Percentiles rank a stretch among this genome's conserved stretches.
These are phyloP conservation scores for Coffea canephora DNA, from an alignment of 257 asterid species.

Conservation along the genomic window DNA sequence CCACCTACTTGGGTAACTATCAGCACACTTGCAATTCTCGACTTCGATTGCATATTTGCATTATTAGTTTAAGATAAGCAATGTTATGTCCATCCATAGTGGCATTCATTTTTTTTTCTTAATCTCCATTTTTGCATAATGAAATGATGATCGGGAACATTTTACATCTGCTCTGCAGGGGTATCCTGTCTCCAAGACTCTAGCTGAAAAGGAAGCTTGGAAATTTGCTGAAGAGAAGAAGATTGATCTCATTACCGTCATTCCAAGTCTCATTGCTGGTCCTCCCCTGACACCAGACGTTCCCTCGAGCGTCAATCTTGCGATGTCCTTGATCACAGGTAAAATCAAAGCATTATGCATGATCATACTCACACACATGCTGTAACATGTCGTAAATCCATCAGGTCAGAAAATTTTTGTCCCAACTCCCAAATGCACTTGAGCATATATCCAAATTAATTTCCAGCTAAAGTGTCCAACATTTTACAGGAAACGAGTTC, in stretches of 20 bases:
- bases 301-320: slow-evolving; percentile 23
- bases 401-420: neutral
- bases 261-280: slow-evolving; percentile 30
- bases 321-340: slow-evolving; percentile 30
- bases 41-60: neutral
- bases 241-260: slow-evolving; percentile 23
- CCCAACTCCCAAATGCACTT: too few species aligned
- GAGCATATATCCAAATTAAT: neutral
- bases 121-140: neutral
- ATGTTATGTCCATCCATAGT: neutral
- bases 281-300: slow-evolving; percentile 21
- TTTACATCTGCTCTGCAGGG: slow-evolving; percentile 13
- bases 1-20: slow-evolving; percentile 29
- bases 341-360: neutral
- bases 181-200: slow-evolving; percentile 32
- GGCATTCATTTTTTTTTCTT: neutral
- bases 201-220: slow-evolving; percentile 36
- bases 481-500: slow-evolving; percentile 24
- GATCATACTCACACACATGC: neutral
- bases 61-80: neutral
- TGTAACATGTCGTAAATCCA: neutral
- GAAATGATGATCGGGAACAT: neutral
- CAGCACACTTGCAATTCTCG: neutral
- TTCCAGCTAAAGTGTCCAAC: neutral
- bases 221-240: slow-evolving; percentile 25